Base-by-base conservation (phyloP, 768 basidiomycete species). In the Calocybe gangraenosa region DNA sequence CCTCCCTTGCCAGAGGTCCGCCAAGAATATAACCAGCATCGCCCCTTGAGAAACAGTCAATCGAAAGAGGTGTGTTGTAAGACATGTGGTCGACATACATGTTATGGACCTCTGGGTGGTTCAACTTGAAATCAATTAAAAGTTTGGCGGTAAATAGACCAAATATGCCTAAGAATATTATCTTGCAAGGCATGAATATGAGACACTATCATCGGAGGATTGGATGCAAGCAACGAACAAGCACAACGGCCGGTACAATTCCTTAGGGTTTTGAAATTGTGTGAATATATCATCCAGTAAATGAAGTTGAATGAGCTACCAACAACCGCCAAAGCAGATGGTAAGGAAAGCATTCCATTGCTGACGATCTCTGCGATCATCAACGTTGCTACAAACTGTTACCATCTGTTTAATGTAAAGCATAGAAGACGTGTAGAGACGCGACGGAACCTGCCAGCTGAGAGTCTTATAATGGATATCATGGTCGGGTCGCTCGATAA, bases 351-450 rank as follows among this genome's bases (percentile, higher is more conserved):
- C 70, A 78, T 74, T 9, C 76, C 77, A 57, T 77, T 78, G 58
- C 72, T 74, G 25, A 79, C 75, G 19, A 78, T 76, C 55, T 78
- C 76, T 34, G 76, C 75, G 42, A 77, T 76, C 77, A 79, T 79
- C 15, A 79, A 58, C 40, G 76, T 50, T 19, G 65, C 59, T 7
- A 77, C 72, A 47, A 76, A 73, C 74, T 77, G 25, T 17, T 28
- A 28, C 25, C 5, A 6, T 11, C 5, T 11, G 25, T 11, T 28
- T 28, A 28, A 11, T 28, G 25, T 11, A 28, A 28, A 28, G 25
- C 25, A 28, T 28, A 5, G 25, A 28, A 28, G 11, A 28, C 11
- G 11, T 28, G 6, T 6, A 28, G 25, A 6, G 11, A 28, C n/a
- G 11, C 11, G 11, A 11, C 11, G 5, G 25, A 17, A 71, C 74